Base-by-base conservation (phyloP, 2,329 filamentous ascomycete species). In the Fusarium gaditjirri region DNA sequence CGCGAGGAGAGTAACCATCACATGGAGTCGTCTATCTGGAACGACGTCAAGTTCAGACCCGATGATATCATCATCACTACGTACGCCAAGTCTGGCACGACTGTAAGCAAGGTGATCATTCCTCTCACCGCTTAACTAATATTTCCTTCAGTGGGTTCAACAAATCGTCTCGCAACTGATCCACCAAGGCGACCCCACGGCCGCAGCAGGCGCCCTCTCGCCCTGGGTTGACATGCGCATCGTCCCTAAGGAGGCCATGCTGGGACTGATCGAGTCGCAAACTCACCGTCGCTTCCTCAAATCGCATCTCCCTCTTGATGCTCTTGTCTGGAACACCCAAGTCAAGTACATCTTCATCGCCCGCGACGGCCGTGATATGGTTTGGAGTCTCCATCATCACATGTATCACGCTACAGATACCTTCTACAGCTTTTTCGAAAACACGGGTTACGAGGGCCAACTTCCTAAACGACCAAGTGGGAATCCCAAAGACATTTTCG, bases 341-440 rank as follows among this genome's bases (percentile, higher is more conserved):
- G 65, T 8, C 7, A 68, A 68, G 14, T 68, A 68, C 11, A 68
- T 68, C 27, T 68, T 68, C 31, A 44, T 68, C 14, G 65, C n/a
- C 0, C 65, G 65, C 1, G 65, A 68, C 4, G 65, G 65, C 1
- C 47, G 65, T 10, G 65, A 68, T 2, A 62, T 68, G 65, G 27
- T 68, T 5, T 68, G 65, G 65, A 68, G 63, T 5, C 2, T 61
- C 1, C 63, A 68, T 8, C 11, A 68, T 6, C 65, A 68, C 5
- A 50, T 68, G 27, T 62, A 43, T 11, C 17, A 2, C 27, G 63
- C 65, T 3, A 68, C 65, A 13, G 55, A 57, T 8, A 25, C 56
- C 0, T 68, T 68, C n/a, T 68, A 68, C 17, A 42, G 41, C 17
- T 44, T 62, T 2, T 68, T 68, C 2, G 25, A 62, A 3, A 62